These are phyloP conservation scores for Pythium aristosporum DNA, from an alignment of 352 stramenopile species.

Conservation along the genomic window DNA sequence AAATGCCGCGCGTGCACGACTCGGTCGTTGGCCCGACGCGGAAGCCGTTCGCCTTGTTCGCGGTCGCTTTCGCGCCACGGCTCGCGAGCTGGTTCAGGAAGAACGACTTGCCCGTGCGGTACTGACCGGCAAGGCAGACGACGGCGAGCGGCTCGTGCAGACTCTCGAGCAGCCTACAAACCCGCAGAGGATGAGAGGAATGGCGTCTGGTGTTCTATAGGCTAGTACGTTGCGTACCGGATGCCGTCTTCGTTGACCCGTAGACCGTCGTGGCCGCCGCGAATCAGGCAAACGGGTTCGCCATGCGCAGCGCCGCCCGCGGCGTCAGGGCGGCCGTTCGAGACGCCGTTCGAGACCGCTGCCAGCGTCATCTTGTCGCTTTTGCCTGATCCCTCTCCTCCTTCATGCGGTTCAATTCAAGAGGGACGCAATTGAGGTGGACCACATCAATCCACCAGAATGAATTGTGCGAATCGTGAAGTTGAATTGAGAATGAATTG, in stretches of 20 bases:
- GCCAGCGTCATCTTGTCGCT: not conserved
- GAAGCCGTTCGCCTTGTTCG: conserved; percentile 39
- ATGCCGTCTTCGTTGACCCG: conserved; percentile 52
- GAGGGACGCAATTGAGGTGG: conserved; percentile 10
- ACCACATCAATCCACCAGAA: conserved; percentile 10
- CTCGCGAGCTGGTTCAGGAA: conserved; percentile 82
- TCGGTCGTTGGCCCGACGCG: conserved; percentile 80
- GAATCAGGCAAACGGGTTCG: conserved; percentile 64
- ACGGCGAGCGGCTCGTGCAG: conserved; percentile 73
- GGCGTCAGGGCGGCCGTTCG: not conserved
- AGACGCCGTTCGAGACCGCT: not conserved
- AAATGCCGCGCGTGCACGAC: conserved; percentile 84
- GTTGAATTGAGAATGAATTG: conserved; percentile 25
- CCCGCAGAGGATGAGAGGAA: not conserved
- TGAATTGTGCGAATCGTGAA: not conserved
- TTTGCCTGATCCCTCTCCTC: not conserved
- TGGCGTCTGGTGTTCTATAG: not conserved
- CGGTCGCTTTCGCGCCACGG: not conserved
- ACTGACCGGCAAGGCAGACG: conserved; percentile 78
- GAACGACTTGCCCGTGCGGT: conserved; percentile 87
- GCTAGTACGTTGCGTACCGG: conserved; percentile 29
- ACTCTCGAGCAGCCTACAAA: conserved; percentile 56
- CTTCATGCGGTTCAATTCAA: too few species aligned
- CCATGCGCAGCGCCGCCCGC: not conserved
- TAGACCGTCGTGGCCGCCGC: conserved; percentile 47